A percentile compares a stretch with the other conserved stretches of the same genome.
Evolutionary conservation across 2,329 filamentous ascomycete species (phyloP).

Genomic region (Salinomyces thailandicus): DNA sequence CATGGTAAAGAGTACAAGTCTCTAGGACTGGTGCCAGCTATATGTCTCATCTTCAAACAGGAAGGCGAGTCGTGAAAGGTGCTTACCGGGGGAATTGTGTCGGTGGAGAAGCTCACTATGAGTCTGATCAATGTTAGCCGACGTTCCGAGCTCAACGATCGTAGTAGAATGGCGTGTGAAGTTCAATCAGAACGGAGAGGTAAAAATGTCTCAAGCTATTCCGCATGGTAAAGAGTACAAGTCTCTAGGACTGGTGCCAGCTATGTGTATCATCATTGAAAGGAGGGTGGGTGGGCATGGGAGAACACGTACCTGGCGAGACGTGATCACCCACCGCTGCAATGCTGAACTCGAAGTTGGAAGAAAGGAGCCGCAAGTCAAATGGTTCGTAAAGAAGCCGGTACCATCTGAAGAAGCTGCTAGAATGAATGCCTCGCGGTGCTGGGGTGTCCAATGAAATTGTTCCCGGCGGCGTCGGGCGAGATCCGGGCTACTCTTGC

Average conservation of each 20-base stretch:
- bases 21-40: constrained; percentile 59
- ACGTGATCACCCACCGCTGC: too few relatives aligned
- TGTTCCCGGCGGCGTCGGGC: too few relatives aligned
- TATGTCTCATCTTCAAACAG: constrained; percentile 46
- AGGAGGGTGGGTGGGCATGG: neutral
- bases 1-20: constrained; percentile 53
- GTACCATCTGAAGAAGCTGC: too few relatives aligned
- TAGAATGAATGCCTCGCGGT: too few relatives aligned
- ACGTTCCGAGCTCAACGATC: neutral
- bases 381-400: too few relatives aligned
- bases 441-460: too few relatives aligned
- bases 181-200: constrained; percentile 7
- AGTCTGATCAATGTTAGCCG: neutral
- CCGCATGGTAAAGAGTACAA: constrained; percentile 53
- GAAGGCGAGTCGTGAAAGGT: too few relatives aligned
- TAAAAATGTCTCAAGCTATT: constrained; percentile 40
- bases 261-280: constrained; percentile 48
- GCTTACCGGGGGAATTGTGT: too few relatives aligned
- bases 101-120: neutral
- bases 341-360: too few relatives aligned
- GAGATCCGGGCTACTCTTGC: too few relatives aligned
- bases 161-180: neutral
- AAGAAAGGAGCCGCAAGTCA: too few relatives aligned
- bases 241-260: constrained; percentile 59
- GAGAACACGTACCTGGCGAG: too few relatives aligned